Base-by-base conservation (phyloP, 768 basidiomycete genomes). In the Hirschioporus abietinus region DNA sequence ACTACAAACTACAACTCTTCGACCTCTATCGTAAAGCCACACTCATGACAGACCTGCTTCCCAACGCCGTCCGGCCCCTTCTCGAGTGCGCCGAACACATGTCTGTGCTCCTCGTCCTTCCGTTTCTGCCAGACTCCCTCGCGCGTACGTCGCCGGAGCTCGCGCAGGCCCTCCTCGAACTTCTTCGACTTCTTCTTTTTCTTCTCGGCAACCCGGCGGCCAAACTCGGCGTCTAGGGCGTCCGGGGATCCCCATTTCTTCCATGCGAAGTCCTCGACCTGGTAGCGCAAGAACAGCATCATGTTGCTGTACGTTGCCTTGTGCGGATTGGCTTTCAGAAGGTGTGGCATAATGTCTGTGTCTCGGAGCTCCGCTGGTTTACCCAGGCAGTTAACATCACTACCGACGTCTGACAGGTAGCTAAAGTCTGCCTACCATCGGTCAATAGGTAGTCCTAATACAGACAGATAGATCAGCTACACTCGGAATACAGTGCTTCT, bases 241-340 rank as follows among this genome's bases (percentile, higher is more conserved):
- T 97, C 95, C 9, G 93, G 84, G 1, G 94, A 92, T 0, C 95
- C 96, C 97, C 97, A 99, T 78, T 99, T 99, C 74, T 92, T 89
- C 91, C 90, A 97, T 5, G 97, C 96, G 77, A 96, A 98, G 60
- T 89, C 92, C 76, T 99, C 97, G 1, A 97, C 93, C 76, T 99
- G 96, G 73, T 81, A 90, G 35, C 97, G 88, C 5, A 98, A 82
- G 78, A 92, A 99, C 24, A 99, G 83, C 97, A 99, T 99, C 97
- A 99, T 99, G 81, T 99, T 99, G 36, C 92, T 92, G 74, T 92
- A 99, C 0, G 93, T 96, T 12, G 95, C 91, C 70, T 92, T 91
- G 79, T 97, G 95, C 3, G 94, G 96, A 75, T 98, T 98, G 23
- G 93, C 91, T 73, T 96, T 94, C 66, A 99, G 83, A 26, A 96